A percentile compares a stretch with the other conserved stretches of the same genome.
phyloP scores from a whole-genome alignment of 1,284 basidiomycete species.

The Taiwanofungus camphoratus region DNA sequence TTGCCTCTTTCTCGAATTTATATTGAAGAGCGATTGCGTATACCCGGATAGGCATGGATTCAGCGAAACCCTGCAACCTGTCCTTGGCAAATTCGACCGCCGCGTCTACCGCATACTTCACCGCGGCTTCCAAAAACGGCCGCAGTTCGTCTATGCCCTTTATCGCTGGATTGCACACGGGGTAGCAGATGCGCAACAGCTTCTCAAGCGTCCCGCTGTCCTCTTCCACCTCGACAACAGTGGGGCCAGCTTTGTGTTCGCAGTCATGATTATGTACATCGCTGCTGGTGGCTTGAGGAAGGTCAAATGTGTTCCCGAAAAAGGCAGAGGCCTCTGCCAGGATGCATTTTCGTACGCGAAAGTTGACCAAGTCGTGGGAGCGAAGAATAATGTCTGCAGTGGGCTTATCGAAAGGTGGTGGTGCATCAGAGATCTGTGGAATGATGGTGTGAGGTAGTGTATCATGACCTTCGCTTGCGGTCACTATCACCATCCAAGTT shows the following conservation, averaged over 20 bases:
- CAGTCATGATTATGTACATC: not conserved
- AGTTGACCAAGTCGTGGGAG: slow-evolving; percentile 41
- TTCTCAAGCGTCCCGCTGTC: slow-evolving; percentile 24
- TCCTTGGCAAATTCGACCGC: not conserved
- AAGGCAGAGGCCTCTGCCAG: slow-evolving; percentile 36
- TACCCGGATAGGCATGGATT: not conserved
- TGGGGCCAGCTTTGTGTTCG: not conserved
- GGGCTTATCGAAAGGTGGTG: not conserved
- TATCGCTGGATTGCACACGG: slow-evolving; percentile 17
- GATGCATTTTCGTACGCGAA: slow-evolving; percentile 36
- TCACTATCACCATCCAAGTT: too few species aligned
- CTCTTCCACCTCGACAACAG: slow-evolving; percentile 24
- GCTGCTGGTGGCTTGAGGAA: slow-evolving; percentile 14
- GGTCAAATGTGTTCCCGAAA: slow-evolving; percentile 33
- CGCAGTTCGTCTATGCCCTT: slow-evolving; percentile 9
- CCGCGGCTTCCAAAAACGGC: slow-evolving; percentile 11
- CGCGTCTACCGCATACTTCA: slow-evolving; percentile 15
- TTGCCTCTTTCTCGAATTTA: not conserved
- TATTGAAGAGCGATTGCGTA: not conserved
- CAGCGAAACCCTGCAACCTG: not conserved
- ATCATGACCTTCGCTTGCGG: too few species aligned
- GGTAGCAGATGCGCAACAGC: slow-evolving; percentile 34
- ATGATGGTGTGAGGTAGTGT: not conserved
- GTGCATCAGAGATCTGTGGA: not conserved
- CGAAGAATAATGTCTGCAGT: slow-evolving; percentile 36